Conservation (phyloP, 148 eudicot species). For the Chenopodium quinoa region DNA sequence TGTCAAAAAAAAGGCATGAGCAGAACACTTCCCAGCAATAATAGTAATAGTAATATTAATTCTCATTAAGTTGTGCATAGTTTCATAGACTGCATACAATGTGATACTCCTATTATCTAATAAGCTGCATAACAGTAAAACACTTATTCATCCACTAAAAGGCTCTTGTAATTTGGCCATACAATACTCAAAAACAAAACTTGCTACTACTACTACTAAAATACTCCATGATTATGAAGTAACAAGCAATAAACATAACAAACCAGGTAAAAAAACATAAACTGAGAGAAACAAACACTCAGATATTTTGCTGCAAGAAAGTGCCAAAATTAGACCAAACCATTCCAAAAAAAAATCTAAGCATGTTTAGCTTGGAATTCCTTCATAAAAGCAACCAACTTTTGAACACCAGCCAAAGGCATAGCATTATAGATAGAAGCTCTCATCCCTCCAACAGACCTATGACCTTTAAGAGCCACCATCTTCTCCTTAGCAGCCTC, state of each 20-base stretch:
- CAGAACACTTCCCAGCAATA: neutral
- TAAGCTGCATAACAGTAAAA: neutral
- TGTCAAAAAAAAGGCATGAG: neutral
- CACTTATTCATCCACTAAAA: conserved; percentile 25
- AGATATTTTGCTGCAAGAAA: neutral
- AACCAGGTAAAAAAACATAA: neutral
- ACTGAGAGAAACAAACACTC: neutral
- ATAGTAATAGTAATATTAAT: neutral
- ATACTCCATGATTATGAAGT: neutral
- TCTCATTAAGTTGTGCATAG: conserved; percentile 19
- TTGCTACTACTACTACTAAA: conserved; percentile 3
- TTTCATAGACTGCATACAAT: neutral
- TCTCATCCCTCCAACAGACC: conserved; percentile 96
- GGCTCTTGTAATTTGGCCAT: conserved; percentile 12
- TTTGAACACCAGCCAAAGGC: conserved; percentile 95
- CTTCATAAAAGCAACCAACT: conserved; percentile 91
- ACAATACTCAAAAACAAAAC: neutral
- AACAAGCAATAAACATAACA: conserved; percentile 18
- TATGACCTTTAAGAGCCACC: conserved; percentile 91
- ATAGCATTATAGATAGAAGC: conserved; percentile 98
- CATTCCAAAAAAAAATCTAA: conserved; percentile 21
- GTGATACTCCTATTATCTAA: neutral
- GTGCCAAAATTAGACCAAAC: neutral
- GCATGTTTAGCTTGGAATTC: conserved; percentile 89
- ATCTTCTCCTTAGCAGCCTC: conserved; percentile 93